Evolutionary conservation across 345 rosid species (phyloP).

Genomic region (Aquilaria sinensis): DNA sequence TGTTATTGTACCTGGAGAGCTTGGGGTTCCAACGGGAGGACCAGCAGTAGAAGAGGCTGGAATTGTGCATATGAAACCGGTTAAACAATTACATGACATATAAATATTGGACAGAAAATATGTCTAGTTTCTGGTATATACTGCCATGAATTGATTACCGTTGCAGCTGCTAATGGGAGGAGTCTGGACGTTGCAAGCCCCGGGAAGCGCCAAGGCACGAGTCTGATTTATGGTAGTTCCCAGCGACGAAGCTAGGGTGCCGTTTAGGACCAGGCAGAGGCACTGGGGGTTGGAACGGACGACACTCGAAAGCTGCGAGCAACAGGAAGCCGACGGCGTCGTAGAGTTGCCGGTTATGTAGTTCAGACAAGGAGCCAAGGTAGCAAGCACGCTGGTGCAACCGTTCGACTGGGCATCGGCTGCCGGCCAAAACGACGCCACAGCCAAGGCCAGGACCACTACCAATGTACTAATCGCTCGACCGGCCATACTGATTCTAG

Average conservation of each 20-base stretch:
- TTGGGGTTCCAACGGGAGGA: constrained; percentile 18
- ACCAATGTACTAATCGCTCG: constrained; percentile 1
- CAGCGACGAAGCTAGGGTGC: constrained; percentile 7
- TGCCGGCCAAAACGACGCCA: constrained; percentile 13
- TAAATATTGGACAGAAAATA: too few relatives aligned
- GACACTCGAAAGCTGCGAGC: constrained; percentile 38
- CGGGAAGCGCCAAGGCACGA: constrained; percentile 21
- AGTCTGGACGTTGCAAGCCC: constrained; percentile 26
- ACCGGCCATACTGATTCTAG: too few relatives aligned
- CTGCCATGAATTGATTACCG: background rate
- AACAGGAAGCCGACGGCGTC: constrained; percentile 47
- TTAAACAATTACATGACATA: background rate
- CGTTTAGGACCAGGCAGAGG: constrained; percentile 36
- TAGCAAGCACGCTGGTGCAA: constrained; percentile 20
- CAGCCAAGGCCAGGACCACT: constrained; percentile 22
- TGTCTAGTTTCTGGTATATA: background rate
- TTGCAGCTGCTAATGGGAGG: constrained; percentile 18
- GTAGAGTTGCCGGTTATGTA: constrained; percentile 34
- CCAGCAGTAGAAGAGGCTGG: constrained; percentile 12
- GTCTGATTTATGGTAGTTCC: constrained; percentile 19
- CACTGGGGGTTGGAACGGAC: constrained; percentile 42
- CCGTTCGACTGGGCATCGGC: constrained; percentile 26
- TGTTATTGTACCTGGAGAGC: background rate
- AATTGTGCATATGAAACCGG: background rate
- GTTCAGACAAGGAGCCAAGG: constrained; percentile 29